phyloP scores from a whole-genome alignment of 2,329 filamentous ascomycete species.

The Phialophora verrucosa region DNA sequence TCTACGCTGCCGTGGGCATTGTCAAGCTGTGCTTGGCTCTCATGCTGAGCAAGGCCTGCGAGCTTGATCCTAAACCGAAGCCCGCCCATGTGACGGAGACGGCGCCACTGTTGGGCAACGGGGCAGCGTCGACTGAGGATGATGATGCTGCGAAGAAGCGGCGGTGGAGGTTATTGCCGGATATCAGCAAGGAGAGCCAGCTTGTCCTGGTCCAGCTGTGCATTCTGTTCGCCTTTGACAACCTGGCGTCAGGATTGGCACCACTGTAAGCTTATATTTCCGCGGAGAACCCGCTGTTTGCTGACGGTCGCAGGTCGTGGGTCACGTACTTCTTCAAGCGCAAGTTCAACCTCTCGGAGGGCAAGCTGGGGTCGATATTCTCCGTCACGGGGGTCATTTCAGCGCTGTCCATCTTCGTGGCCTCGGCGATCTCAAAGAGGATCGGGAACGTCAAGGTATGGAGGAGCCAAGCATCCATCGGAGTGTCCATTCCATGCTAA shows the following conservation, averaged over 20 bases:
- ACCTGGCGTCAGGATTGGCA: constrained; percentile 72
- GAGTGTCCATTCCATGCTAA: constrained; percentile 1
- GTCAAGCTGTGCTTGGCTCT: constrained; percentile 57
- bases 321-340: constrained; percentile 63
- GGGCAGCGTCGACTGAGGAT: constrained; percentile 22
- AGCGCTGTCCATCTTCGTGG: constrained; percentile 50
- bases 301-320: constrained; percentile 61
- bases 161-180: constrained; percentile 52
- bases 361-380: constrained; percentile 61
- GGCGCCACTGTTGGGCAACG: constrained; percentile 44
- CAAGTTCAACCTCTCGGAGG: constrained; percentile 61
- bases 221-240: constrained; percentile 70
- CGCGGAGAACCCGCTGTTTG: constrained; percentile 29
- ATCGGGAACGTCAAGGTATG: constrained; percentile 57
- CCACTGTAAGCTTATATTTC: constrained; percentile 45
- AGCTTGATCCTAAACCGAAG: constrained; percentile 46
- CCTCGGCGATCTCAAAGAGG: constrained; percentile 58
- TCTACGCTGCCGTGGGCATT: constrained; percentile 62
- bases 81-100: constrained; percentile 44
- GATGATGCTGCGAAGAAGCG: constrained; percentile 35
- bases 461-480: background rate
- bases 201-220: constrained; percentile 66
- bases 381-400: constrained; percentile 54
- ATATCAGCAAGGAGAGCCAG: constrained; percentile 50
- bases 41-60: constrained; percentile 58